phyloP scores from a whole-genome alignment of 2,329 filamentous ascomycete genomes.

The Epicoccum nigrum region DNA sequence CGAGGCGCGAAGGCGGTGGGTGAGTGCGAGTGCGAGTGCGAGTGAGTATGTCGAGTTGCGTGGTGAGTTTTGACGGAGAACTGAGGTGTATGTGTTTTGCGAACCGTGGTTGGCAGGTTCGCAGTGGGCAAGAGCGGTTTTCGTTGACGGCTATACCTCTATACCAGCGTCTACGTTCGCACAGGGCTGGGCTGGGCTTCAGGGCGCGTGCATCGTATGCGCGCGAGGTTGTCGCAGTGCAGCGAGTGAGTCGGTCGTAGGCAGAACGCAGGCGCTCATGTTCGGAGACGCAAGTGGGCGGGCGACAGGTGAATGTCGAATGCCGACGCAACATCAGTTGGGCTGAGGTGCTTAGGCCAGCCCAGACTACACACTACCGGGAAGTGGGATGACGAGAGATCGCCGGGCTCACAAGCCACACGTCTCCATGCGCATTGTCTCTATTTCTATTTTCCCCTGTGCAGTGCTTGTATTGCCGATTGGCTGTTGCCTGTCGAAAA shows the following conservation, averaged over 20 bases:
- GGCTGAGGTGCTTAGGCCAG: slow-evolving; percentile 12
- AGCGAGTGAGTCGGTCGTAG: slow-evolving; percentile 20
- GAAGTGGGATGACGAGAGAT: slow-evolving; percentile 15
- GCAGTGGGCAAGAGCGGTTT: slow-evolving; percentile 16
- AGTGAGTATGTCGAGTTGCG: not conserved
- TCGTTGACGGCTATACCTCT: slow-evolving; percentile 3
- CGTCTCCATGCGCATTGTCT: not conserved
- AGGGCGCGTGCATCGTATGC: slow-evolving; percentile 31
- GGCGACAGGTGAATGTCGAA: slow-evolving; percentile 7
- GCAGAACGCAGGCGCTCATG: slow-evolving; percentile 24
- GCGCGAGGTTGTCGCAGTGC: slow-evolving; percentile 28
- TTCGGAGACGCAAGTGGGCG: slow-evolving; percentile 17
- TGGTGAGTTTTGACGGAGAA: slow-evolving; percentile 8
- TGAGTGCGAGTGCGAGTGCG: too few species aligned
- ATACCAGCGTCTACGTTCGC: slow-evolving; percentile 5
- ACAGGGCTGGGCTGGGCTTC: slow-evolving; percentile 19
- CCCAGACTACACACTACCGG: too few species aligned
- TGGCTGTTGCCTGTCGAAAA: not conserved
- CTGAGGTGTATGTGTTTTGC: slow-evolving; percentile 1
- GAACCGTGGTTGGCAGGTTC: slow-evolving; percentile 14
- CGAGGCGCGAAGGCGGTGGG: slow-evolving; percentile 10
- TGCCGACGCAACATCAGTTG: slow-evolving; percentile 11
- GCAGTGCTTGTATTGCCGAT: not conserved
- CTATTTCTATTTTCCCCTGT: not conserved
- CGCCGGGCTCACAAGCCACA: slow-evolving; percentile 7